Base-by-base conservation (phyloP, 441 rosid species). In the Jatropha podagrica region DNA sequence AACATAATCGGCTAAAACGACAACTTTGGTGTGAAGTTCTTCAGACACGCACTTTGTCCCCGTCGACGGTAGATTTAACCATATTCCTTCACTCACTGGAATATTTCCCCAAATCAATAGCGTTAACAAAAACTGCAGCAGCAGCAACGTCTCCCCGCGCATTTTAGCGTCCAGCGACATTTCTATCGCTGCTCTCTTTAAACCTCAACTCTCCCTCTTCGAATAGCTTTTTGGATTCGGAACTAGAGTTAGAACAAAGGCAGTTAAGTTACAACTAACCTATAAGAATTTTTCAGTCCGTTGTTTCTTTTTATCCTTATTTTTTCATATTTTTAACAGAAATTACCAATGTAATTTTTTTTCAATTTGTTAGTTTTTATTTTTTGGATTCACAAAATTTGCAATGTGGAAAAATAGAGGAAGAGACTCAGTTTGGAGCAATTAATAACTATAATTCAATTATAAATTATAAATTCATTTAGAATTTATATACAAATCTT, bases 1-100 rank as follows among this genome's bases (percentile, higher is more conserved):
- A 65, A 89, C 86, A 74, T 92, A 92, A 52, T 92, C 96, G 41
- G 86, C 88, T 76, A 94, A 80, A 65, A 93, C 97, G 83, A 93
- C 95, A 65, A 95, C 83, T 81, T 93, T 88, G 82, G 79, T 87
- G 83, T 88, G 92, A 65, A 92, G 87, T 80, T 90, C 97, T 85
- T 95, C 99, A 5, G 97, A 95, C 13, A 93, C 92, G 85, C 99
- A 95, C 77, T 93, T 95, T 37, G 94, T 88, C 49, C 93, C 97
- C 3, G 89, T 4, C 41, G 79, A 46, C 27, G 97, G 97, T 56
- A 95, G 26, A 77, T 46, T 91, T 70, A 95, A 79, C 98, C 98
- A 95, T 12, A 95, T 72, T 32, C 90, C 96, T 17, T 88, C 80
- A 20, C 81, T 46, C n/a, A 65, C 69, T 68, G 77, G 76, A 65